Evolutionary conservation across 2,329 filamentous ascomycete genomes (phyloP).

Genomic region (Pseudogymnoascus sp.): DNA sequence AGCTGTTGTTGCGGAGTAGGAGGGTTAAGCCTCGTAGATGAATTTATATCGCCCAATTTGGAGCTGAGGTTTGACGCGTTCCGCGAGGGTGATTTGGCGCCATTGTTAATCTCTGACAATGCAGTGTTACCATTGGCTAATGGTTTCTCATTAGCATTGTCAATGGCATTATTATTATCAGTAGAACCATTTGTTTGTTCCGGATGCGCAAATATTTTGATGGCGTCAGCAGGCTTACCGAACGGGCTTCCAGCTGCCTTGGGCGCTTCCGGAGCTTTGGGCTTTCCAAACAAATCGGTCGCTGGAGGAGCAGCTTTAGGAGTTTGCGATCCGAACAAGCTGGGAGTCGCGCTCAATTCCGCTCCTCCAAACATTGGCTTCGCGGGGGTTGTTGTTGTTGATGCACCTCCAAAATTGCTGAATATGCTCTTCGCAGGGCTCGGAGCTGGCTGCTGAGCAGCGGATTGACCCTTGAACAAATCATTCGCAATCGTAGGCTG

Average conservation of each 20-base stretch:
- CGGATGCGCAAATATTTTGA: background rate
- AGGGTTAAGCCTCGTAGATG: background rate
- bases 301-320: background rate
- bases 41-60: slow-evolving; percentile 5
- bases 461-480: background rate
- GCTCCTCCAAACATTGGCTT: background rate
- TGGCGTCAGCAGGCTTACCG: slow-evolving; percentile 3
- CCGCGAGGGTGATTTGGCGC: background rate
- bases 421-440: slow-evolving; percentile 5
- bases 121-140: slow-evolving; percentile 1
- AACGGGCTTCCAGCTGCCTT: background rate
- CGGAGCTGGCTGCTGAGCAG: background rate
- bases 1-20: background rate
- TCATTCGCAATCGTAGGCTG: background rate
- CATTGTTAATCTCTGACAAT: slow-evolving; percentile 3
- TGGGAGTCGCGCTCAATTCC: background rate
- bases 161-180: background rate
- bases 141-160: slow-evolving; percentile 8
- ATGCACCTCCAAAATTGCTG: background rate
- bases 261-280: background rate
- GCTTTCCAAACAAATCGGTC: background rate
- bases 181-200: background rate
- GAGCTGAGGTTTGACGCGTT: background rate
- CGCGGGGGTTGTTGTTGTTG: background rate
- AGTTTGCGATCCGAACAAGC: background rate